phyloP scores from a whole-genome alignment of 2,329 filamentous ascomycete species.

The Talaromyces funiculosus region DNA sequence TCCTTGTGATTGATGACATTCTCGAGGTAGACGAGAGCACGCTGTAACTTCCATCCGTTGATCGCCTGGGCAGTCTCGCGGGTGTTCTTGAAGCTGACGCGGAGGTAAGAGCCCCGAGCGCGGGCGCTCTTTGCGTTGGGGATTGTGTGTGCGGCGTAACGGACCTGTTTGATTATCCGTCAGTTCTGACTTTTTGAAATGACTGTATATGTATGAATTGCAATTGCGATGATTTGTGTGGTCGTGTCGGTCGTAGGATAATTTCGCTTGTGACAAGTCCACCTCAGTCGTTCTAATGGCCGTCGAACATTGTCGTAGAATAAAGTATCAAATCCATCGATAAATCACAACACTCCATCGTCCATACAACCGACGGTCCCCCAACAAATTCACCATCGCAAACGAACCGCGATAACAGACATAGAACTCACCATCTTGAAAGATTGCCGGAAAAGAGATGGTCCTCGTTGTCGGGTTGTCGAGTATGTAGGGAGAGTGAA shows the following conservation, averaged over 20 bases:
- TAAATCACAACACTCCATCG: neutral
- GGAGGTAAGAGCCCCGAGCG: conserved; percentile 96
- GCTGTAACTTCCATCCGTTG: conserved; percentile 97
- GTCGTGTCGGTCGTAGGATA: neutral
- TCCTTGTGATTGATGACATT: conserved; percentile 97
- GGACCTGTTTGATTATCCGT: conserved; percentile 57
- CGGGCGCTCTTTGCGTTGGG: conserved; percentile 88
- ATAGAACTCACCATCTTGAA: conserved; percentile 41
- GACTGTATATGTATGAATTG: neutral
- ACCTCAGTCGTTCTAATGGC: neutral
- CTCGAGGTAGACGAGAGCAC: conserved; percentile 93
- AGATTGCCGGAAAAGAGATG: conserved; percentile 34
- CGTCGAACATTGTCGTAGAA: neutral
- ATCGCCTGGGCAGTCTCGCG: conserved; percentile 99
- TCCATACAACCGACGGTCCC: neutral
- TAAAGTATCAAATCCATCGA: neutral
- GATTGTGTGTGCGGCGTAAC: conserved; percentile 91
- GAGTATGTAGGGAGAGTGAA: conserved; percentile 3
- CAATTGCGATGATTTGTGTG: neutral
- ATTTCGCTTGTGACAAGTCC: neutral
- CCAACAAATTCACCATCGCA: neutral
- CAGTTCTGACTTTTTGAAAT: neutral
- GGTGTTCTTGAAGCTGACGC: conserved; percentile 99
- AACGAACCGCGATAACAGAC: neutral
- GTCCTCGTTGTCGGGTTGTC: conserved; percentile 33